Conservation (phyloP, 2,329 filamentous ascomycete species). For the Aspergillus awamori region DNA sequence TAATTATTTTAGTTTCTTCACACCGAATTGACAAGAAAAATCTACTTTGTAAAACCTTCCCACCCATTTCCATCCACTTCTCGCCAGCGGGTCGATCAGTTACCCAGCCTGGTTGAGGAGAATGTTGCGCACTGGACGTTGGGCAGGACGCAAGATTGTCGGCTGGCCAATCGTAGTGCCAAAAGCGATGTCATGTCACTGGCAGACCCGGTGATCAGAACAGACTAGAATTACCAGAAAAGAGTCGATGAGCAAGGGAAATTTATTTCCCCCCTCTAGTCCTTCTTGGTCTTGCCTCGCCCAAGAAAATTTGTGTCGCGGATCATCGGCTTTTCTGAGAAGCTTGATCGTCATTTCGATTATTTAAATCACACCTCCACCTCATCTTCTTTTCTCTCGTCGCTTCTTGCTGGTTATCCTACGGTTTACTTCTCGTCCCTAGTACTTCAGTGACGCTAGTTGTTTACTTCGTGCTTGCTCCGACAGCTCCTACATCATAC, state of each 20-base stretch:
- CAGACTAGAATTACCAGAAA: neutral
- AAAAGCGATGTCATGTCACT: slow-evolving; percentile 22
- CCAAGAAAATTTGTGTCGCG: neutral
- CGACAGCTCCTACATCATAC: neutral
- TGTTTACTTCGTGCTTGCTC: neutral
- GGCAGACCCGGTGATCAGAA: neutral
- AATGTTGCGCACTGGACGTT: slow-evolving; percentile 15
- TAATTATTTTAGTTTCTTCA: neutral
- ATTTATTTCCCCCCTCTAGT: neutral
- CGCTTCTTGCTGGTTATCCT: slow-evolving; percentile 1
- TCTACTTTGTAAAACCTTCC: neutral
- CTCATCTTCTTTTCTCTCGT: neutral
- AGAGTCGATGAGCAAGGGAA: neutral
- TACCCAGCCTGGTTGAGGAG: slow-evolving; percentile 8
- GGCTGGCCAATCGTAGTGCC: neutral
- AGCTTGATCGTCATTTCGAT: neutral
- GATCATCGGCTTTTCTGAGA: neutral
- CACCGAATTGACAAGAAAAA: neutral
- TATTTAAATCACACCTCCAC: slow-evolving; percentile 15
- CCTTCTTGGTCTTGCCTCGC: no score
- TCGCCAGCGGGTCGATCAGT: slow-evolving; percentile 13
- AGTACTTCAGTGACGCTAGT: neutral
- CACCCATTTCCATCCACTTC: neutral
- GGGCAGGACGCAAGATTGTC: slow-evolving; percentile 20
- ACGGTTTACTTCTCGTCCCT: neutral